Conservation (phyloP, 1,284 basidiomycete species). For the Mycena sp. region DNA sequence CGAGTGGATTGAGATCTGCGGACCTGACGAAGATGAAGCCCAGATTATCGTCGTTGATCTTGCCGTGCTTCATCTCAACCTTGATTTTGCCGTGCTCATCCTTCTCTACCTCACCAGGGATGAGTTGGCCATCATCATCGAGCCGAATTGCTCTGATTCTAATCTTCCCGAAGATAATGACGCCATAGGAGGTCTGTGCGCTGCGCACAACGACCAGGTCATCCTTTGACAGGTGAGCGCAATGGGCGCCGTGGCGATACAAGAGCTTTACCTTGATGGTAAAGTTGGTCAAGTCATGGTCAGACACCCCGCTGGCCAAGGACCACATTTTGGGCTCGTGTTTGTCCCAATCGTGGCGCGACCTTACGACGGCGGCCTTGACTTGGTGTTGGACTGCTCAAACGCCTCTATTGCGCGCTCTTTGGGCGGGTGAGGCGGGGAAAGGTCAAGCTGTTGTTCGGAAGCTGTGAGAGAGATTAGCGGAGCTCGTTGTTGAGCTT, state of each 20-base stretch:
- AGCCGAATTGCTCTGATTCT: constrained; percentile 48
- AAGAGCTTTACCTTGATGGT: constrained; percentile 48
- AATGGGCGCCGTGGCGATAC: background rate
- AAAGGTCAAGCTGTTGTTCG: constrained; percentile 62
- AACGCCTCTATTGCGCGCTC: constrained; percentile 73
- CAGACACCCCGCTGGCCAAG: constrained; percentile 60
- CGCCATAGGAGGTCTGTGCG: constrained; percentile 65
- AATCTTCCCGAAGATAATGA: constrained; percentile 80
- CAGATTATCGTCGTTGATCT: constrained; percentile 67
- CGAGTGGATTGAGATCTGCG: constrained; percentile 31
- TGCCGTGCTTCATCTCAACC: constrained; percentile 51
- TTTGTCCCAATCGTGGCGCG: constrained; percentile 74
- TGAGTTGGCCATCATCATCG: constrained; percentile 14
- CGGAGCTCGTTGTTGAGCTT: background rate
- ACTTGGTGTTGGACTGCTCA: constrained; percentile 59
- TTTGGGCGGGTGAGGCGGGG: constrained; percentile 64
- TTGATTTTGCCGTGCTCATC: constrained; percentile 21
- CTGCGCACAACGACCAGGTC: constrained; percentile 68
- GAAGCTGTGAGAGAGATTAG: constrained; percentile 54
- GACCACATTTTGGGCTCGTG: constrained; percentile 81
- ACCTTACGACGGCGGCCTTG: constrained; percentile 69
- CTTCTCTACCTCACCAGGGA: constrained; percentile 8
- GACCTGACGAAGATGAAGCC: constrained; percentile 81
- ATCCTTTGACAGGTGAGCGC: constrained; percentile 33
- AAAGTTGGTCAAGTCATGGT: constrained; percentile 63